Percentiles rank a stretch among this genome's conserved stretches.
phyloP scores from a whole-genome alignment of 768 basidiomycete species.

The Podaxis mareebaensis region DNA sequence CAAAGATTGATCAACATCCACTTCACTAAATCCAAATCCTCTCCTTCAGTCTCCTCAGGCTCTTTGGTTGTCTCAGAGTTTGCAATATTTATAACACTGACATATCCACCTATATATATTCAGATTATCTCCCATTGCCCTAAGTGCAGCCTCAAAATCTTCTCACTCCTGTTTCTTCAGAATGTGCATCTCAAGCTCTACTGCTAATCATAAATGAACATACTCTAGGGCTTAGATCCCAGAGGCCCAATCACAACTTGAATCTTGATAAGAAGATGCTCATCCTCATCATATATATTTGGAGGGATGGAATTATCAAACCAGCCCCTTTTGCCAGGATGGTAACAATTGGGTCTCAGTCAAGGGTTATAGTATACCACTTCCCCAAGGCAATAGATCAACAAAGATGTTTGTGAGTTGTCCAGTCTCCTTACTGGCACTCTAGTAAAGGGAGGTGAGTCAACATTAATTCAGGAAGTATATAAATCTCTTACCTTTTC shows the following conservation, averaged over 20 bases:
- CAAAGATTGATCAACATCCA: no score
- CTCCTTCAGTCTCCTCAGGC: no score
- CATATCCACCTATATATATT: background rate
- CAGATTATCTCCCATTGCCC: background rate
- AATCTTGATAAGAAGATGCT: background rate
- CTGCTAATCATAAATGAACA: background rate
- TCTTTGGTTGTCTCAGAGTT: no score
- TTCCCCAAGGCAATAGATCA: background rate
- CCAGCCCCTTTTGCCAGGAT: background rate
- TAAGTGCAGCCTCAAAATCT: background rate
- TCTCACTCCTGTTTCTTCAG: background rate
- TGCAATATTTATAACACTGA: no score
- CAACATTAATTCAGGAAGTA: background rate
- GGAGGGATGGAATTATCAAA: background rate
- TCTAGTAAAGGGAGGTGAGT: background rate
- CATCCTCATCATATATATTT: background rate
- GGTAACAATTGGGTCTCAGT: background rate
- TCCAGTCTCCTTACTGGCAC: background rate
- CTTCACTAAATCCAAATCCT: no score
- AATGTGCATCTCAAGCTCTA: background rate
- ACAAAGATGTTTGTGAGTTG: background rate
- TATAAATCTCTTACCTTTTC: background rate
- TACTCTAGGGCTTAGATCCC: background rate
- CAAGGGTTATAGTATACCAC: background rate
- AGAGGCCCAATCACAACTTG: background rate